A percentile compares a stretch with the other conserved stretches of the same genome.
Evolutionary conservation across 1,284 basidiomycete genomes (phyloP).

Genomic region (Sporisorium scitamineum): DNA sequence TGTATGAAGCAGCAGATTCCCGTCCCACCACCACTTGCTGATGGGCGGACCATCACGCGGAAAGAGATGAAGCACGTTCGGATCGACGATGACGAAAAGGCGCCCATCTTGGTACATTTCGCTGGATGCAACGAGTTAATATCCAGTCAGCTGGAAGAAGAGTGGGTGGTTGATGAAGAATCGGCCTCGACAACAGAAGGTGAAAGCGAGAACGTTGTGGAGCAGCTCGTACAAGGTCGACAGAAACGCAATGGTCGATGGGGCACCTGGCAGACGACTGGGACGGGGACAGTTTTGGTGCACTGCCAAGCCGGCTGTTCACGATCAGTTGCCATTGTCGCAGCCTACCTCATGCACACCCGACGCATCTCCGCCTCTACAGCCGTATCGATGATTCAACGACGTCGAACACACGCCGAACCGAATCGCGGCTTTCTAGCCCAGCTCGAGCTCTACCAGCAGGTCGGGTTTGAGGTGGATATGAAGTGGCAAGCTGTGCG

Average conservation of each 20-base stretch:
- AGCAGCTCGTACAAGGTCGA: constrained; percentile 36
- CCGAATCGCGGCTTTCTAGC: constrained; percentile 69
- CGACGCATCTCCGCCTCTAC: constrained; percentile 58
- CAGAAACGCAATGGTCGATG: constrained; percentile 39
- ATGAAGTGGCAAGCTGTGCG: constrained; percentile 68
- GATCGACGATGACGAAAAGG: constrained; percentile 68
- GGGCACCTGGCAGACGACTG: constrained; percentile 55
- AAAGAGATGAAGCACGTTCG: constrained; percentile 64
- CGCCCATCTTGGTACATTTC: constrained; percentile 69
- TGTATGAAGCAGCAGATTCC: constrained; percentile 60
- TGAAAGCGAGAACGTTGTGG: constrained; percentile 13
- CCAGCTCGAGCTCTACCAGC: constrained; percentile 69
- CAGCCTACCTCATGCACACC: constrained; percentile 69
- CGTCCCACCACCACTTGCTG: constrained; percentile 36
- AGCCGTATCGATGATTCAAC: constrained; percentile 65
- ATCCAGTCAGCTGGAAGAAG: constrained; percentile 49
- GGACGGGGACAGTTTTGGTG: constrained; percentile 67
- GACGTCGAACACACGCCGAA: constrained; percentile 59
- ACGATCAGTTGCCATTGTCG: constrained; percentile 66
- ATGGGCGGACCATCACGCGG: constrained; percentile 47
- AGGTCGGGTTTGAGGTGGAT: constrained; percentile 67
- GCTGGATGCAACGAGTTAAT: constrained; percentile 64
- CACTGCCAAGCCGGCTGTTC: constrained; percentile 70
- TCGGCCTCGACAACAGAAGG: neutral
- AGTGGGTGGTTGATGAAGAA: constrained; percentile 43